These are phyloP conservation scores for Termitomyces sp. DNA, from an alignment of 768 basidiomycete genomes.

Conservation along the genomic window DNA sequence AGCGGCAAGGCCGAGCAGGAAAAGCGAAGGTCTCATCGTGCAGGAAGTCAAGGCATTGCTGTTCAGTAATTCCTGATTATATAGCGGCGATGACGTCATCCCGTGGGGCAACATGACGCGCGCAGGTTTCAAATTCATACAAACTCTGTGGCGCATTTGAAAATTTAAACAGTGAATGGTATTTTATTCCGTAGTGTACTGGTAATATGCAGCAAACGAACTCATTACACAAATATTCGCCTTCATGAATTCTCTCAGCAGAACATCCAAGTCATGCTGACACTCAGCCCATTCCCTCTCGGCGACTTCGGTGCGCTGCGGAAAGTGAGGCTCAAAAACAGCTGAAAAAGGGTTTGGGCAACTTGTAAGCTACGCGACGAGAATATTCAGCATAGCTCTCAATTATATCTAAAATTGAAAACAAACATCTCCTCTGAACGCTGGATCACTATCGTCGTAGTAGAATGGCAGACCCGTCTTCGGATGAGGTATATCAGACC, in stretches of 20 bases:
- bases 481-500: neutral
- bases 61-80: slow-evolving; percentile 3
- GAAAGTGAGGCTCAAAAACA: neutral
- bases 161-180: too few species aligned
- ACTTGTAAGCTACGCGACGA: neutral
- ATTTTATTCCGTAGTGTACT: too few species aligned
- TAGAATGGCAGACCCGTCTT: neutral
- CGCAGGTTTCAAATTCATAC: slow-evolving; percentile 6
- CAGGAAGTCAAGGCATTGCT: neutral
- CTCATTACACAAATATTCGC: too few species aligned
- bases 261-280: neutral
- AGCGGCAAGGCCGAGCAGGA: slow-evolving; percentile 27
- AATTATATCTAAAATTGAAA: neutral
- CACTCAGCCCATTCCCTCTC: neutral
- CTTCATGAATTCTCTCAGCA: neutral
- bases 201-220: too few species aligned
- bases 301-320: neutral
- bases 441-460: neutral
- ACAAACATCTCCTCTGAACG: neutral
- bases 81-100: slow-evolving; percentile 21
- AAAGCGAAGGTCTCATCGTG: slow-evolving; percentile 27
- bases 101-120: slow-evolving; percentile 17
- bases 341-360: neutral
- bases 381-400: neutral
- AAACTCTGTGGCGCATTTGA: slow-evolving; percentile 1